phyloP scores from a whole-genome alignment of 176 grass and related monocot species.

The Aegilops speltoides region DNA sequence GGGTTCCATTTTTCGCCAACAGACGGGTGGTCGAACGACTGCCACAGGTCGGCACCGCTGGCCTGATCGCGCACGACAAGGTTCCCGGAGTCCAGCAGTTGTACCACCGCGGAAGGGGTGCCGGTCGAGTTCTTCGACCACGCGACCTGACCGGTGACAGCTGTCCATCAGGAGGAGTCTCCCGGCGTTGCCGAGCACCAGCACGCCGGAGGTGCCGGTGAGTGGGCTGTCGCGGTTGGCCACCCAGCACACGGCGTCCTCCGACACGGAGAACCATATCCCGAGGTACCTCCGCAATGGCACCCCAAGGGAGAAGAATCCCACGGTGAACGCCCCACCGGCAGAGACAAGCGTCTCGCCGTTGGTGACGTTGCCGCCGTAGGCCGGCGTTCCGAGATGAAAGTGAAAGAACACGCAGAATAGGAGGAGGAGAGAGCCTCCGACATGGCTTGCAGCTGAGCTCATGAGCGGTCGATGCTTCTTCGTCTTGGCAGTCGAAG shows the following conservation, averaged over 20 bases:
- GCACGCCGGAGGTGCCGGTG: constrained; percentile 14
- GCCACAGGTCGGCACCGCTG: background rate
- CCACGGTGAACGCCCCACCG: constrained; percentile 28
- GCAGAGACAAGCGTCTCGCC: constrained; percentile 35
- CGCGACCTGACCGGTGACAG: background rate
- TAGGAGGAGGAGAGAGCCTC: background rate
- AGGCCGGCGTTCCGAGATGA: background rate
- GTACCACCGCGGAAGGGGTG: background rate
- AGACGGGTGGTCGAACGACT: constrained; percentile 4
- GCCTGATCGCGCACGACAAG: background rate
- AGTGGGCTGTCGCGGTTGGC: constrained; percentile 44
- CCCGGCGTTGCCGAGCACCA: constrained; percentile 20
- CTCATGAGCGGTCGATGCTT: background rate
- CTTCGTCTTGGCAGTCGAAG: background rate
- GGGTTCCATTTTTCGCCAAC: too few species aligned
- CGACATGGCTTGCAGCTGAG: background rate
- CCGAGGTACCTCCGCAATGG: constrained; percentile 31
- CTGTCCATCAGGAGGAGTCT: background rate
- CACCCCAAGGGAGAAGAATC: constrained; percentile 21
- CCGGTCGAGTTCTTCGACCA: background rate
- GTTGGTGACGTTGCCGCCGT: constrained; percentile 17
- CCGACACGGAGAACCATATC: constrained; percentile 38
- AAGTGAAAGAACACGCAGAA: background rate
- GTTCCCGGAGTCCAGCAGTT: background rate
- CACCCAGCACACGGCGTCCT: constrained; percentile 41